phyloP scores from a whole-genome alignment of 2,329 filamentous ascomycete genomes.

The Phialocephala subalpina region DNA sequence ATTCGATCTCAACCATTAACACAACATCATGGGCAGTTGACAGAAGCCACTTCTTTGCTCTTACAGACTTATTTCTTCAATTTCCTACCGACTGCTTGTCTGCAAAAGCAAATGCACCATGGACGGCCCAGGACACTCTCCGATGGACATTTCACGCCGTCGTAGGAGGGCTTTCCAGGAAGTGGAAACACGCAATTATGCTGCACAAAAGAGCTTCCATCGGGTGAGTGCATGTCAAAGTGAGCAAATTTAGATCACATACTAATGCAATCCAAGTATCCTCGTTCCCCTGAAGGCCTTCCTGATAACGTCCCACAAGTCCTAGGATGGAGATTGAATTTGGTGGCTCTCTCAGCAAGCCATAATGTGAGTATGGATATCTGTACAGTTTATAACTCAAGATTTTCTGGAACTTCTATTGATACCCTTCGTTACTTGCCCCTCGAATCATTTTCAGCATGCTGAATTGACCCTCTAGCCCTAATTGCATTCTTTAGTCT shows the following conservation, averaged over 20 bases:
- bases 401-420: not conserved
- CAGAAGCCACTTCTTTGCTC: not conserved
- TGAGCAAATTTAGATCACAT: not conserved
- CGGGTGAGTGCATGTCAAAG: not conserved
- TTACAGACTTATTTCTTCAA: not conserved
- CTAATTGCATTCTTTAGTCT: not conserved
- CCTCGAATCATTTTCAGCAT: not conserved
- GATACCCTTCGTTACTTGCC: not conserved
- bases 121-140: not conserved
- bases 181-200: not conserved
- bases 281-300: not conserved
- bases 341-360: not conserved
- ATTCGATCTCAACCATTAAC: not conserved
- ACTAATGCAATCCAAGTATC: slow-evolving; percentile 7
- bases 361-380: not conserved
- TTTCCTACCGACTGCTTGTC: not conserved
- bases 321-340: not conserved
- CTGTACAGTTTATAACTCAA: not conserved
- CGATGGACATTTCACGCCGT: not conserved
- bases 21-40: not conserved
- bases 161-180: not conserved
- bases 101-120: not conserved
- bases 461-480: not conserved
- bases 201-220: not conserved
- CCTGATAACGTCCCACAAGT: not conserved